Evolutionary conservation across 768 basidiomycete species (phyloP), one percentile per base, ranked within the genome.

Genomic region (Naganishia antarctica): DNA sequence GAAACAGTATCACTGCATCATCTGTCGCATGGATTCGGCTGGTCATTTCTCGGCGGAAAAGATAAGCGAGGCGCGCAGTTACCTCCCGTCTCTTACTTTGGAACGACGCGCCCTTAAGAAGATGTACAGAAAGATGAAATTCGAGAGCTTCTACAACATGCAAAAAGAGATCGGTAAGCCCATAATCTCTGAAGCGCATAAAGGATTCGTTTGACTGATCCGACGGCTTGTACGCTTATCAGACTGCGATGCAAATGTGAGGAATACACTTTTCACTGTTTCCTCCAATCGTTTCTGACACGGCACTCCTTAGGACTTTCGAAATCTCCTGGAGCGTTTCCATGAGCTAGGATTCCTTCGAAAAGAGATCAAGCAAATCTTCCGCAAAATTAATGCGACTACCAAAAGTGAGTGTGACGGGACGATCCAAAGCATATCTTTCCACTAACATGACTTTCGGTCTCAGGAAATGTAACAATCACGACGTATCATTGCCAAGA

Each of bases 1-100:
- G 16, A 40, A 53, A n/a, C 53, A 41, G 11, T 63, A 43, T 34
- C 44, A 53, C 26, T 63, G 62, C 62, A 53, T 51, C n/a, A 23
- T 44, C 16, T 63, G 62, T 29, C 31, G 28, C 21, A 41, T 63
- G 28, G 28, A 23, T 15, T 40, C 51, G n/a, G 51, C 62, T 9
- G 62, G 62, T 16, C 41, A 53, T 23, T 50, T 41, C 40, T 41
- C 41, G n/a, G 16, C 34, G 18, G 50, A 31, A 3, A 41, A 26
- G 16, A 43, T 63, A 26, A 40, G 37, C 21, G 44, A 51, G 40
- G 50, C 43, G 4, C 44, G 40, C 23, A 53, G 31, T 37, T 63
- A 44, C 32, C 32, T 63, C 1, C 62, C 62, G n/a, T 50, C 49
- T 31, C 49, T 63, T 18, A 51, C 62, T 29, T 25, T 63, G 26